Percentiles rank a stretch among this genome's conserved stretches.
Conservation (phyloP, 2,329 filamentous ascomycete genomes). For the Pseudopyrenochaeta lycopersici region DNA sequence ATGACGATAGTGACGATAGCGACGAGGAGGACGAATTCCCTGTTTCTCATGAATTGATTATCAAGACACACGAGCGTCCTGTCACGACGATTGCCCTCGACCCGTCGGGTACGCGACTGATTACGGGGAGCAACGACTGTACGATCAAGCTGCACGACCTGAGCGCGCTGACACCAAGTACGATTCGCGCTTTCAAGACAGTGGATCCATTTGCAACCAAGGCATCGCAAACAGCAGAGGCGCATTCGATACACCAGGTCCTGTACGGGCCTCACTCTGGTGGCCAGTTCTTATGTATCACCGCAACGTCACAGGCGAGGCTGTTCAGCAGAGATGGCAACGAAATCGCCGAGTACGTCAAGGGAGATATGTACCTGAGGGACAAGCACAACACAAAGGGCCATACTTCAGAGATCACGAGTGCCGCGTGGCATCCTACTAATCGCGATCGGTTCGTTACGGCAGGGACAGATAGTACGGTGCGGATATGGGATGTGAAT, state of each 20-base stretch:
- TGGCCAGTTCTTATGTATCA: slow-evolving; percentile 82
- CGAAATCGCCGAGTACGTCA: slow-evolving; percentile 85
- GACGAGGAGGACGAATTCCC: slow-evolving; percentile 87
- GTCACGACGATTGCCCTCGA: slow-evolving; percentile 87
- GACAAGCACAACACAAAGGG: slow-evolving; percentile 99
- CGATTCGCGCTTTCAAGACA: slow-evolving; percentile 90
- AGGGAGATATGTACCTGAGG: slow-evolving; percentile 97
- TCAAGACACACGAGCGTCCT: slow-evolving; percentile 91
- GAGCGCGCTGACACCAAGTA: slow-evolving; percentile 92
- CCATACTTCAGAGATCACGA: slow-evolving; percentile 90
- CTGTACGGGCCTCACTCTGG: slow-evolving; percentile 86
- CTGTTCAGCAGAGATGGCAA: slow-evolving; percentile 91
- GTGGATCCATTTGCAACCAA: slow-evolving; percentile 87
- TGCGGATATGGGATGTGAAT: slow-evolving; percentile 97
- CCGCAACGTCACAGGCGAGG: slow-evolving; percentile 88
- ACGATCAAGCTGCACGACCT: slow-evolving; percentile 94
- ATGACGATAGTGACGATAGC: slow-evolving; percentile 66
- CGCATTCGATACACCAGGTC: slow-evolving; percentile 86
- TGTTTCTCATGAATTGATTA: slow-evolving; percentile 87
- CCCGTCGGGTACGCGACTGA: slow-evolving; percentile 81
- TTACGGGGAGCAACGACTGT: slow-evolving; percentile 92
- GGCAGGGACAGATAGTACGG: slow-evolving; percentile 91
- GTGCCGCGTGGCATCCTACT: slow-evolving; percentile 88
- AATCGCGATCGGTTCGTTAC: slow-evolving; percentile 88
- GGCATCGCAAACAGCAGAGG: slow-evolving; percentile 74